Conservation (phyloP, 352 stramenopile species). For the Hyaloperonospora arabidopsidis region DNA sequence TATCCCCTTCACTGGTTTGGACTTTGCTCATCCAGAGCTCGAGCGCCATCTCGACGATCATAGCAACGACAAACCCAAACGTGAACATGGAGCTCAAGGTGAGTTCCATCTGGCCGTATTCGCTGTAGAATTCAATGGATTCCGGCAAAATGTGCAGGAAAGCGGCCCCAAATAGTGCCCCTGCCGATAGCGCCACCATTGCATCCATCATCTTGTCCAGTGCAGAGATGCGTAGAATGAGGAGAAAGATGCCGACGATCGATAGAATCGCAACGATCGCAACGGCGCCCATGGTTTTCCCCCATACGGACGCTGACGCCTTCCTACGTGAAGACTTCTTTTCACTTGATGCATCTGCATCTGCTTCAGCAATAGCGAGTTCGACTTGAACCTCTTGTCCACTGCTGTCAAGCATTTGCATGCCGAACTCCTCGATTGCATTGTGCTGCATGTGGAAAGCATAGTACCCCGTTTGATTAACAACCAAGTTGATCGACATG, state of each 20-base stretch:
- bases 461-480: slow-evolving; percentile 26
- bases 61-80: slow-evolving; percentile 52
- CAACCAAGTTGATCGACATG: slow-evolving; percentile 38
- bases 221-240: slow-evolving; percentile 23
- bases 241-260: slow-evolving; percentile 35
- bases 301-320: slow-evolving; percentile 25
- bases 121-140: slow-evolving; percentile 49
- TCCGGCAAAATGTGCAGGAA: slow-evolving; percentile 79
- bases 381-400: slow-evolving; percentile 9
- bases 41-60: slow-evolving; percentile 48
- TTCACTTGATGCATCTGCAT: slow-evolving; percentile 12
- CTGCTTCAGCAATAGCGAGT: slow-evolving; percentile 15
- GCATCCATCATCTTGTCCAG: slow-evolving; percentile 35
- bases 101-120: slow-evolving; percentile 51
- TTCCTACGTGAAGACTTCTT: slow-evolving; percentile 16
- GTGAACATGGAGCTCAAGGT: slow-evolving; percentile 49
- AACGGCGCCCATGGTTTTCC: slow-evolving; percentile 35
- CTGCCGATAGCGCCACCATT: slow-evolving; percentile 50
- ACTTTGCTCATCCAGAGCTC: slow-evolving; percentile 35
- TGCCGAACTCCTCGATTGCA: slow-evolving; percentile 36
- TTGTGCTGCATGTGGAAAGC: slow-evolving; percentile 49
- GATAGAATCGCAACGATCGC: slow-evolving; percentile 34
- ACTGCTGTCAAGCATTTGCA: slow-evolving; percentile 27
- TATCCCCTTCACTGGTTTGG: slow-evolving; percentile 19
- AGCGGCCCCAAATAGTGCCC: slow-evolving; percentile 61